phyloP scores from a whole-genome alignment of 805 yeast genomes.

The Nakazawaea siamensis region DNA sequence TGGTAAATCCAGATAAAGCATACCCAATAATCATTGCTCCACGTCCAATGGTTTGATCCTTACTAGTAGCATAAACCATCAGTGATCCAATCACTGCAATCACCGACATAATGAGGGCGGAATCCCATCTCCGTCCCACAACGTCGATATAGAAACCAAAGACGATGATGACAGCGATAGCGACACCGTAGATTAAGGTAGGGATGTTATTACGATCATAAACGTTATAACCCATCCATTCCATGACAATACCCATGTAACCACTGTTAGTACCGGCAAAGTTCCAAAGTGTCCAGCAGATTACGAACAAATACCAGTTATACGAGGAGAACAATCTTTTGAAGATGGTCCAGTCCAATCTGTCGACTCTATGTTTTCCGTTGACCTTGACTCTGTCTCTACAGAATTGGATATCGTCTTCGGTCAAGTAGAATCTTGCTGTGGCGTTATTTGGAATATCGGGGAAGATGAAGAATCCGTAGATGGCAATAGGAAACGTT shows the following conservation, averaged over 20 bases:
- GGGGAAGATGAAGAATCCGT: constrained; percentile 33
- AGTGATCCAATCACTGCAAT: constrained; percentile 48
- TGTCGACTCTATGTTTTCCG: constrained; percentile 14
- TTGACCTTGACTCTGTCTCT: constrained; percentile 27
- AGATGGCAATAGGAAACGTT: constrained; percentile 28
- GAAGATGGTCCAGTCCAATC: constrained; percentile 42
- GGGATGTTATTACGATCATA: constrained; percentile 32
- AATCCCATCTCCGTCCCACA: constrained; percentile 44
- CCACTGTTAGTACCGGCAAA: constrained; percentile 57
- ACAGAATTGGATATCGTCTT: constrained; percentile 44
- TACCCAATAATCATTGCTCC: constrained; percentile 59
- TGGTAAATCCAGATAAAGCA: constrained; percentile 49
- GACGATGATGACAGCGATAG: constrained; percentile 38
- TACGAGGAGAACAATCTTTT: constrained; percentile 41
- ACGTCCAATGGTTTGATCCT: too few species aligned
- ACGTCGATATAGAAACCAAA: constrained; percentile 45
- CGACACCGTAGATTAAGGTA: constrained; percentile 42
- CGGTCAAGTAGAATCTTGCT: constrained; percentile 35
- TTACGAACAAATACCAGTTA: constrained; percentile 47
- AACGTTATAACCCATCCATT: constrained; percentile 53
- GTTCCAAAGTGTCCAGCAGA: constrained; percentile 37
- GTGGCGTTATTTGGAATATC: constrained; percentile 55
- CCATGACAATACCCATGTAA: constrained; percentile 44
- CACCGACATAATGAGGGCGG: constrained; percentile 42
- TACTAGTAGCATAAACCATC: constrained; percentile 50